Conservation (phyloP, 169 alveolate species). For the Babesia bigemina region DNA sequence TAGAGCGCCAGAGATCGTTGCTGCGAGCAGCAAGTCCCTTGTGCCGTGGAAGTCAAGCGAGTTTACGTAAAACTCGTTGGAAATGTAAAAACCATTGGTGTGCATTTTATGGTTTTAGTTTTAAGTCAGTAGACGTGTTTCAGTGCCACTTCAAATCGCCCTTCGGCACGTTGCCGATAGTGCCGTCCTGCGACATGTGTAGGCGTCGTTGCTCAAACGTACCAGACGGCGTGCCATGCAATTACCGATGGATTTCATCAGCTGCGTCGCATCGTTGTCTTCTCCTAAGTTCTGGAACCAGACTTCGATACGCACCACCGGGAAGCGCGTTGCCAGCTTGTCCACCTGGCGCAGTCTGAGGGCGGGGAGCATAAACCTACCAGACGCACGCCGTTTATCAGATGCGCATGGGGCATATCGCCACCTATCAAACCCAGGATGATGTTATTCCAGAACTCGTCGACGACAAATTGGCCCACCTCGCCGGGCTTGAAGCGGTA, state of each 20-base stretch:
- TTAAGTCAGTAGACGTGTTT: background rate
- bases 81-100: background rate
- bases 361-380: constrained; percentile 47
- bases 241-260: constrained; percentile 60
- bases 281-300: constrained; percentile 70
- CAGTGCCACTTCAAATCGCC: constrained; percentile 72
- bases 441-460: constrained; percentile 84
- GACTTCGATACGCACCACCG: constrained; percentile 68
- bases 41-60: constrained; percentile 42
- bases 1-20: constrained; percentile 45
- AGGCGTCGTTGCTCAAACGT: background rate
- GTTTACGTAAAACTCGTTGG: constrained; percentile 37
- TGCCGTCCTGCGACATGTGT: constrained; percentile 53
- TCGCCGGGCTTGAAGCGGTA: constrained; percentile 80
- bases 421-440: constrained; percentile 82
- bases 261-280: constrained; percentile 61
- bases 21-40: constrained; percentile 41
- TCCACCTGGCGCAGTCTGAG: constrained; percentile 34
- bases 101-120: constrained; percentile 1
- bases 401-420: constrained; percentile 72
- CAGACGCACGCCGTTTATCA: constrained; percentile 80
- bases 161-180: constrained; percentile 62
- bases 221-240: constrained; percentile 71
- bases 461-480: constrained; percentile 72
- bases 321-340: constrained; percentile 54